Evolutionary conservation across 164 flowering plant genomes (phyloP).

Genomic region (Annona squamosa): DNA sequence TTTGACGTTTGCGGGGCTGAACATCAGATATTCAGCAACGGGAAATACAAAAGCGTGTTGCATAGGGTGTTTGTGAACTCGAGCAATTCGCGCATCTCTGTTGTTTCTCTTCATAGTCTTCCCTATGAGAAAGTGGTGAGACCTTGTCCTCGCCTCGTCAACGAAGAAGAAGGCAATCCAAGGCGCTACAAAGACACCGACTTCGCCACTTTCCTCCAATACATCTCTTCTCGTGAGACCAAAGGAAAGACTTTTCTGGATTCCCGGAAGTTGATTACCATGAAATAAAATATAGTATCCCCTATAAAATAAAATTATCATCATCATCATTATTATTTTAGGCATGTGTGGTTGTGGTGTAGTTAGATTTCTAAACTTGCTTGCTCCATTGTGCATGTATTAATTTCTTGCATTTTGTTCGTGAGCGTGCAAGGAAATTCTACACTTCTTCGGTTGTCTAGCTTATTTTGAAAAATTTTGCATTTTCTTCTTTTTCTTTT

Average conservation of each 20-base stretch:
- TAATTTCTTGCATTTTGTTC: no score
- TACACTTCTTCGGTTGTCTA: no score
- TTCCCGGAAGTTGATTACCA: conserved; percentile 41
- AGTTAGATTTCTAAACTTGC: no score
- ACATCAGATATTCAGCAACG: conserved; percentile 2
- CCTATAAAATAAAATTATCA: no score
- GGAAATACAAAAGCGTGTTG: conserved; percentile 18
- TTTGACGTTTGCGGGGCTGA: no score
- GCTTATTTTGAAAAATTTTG: no score
- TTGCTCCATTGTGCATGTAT: no score
- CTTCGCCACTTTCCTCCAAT: conserved; percentile 15
- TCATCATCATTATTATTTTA: no score
- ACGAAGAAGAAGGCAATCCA: conserved; percentile 42
- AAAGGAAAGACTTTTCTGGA: conserved; percentile 39
- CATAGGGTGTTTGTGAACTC: conserved; percentile 46
- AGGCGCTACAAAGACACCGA: conserved; percentile 62
- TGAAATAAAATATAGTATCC: no score
- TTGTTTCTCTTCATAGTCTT: conserved; percentile 36
- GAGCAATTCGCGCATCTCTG: conserved; percentile 28
- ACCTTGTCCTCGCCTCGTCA: conserved; percentile 29
- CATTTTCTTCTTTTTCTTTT: no score
- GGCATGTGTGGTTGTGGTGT: no score
- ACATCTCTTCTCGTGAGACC: background rate
- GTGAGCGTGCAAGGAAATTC: no score
- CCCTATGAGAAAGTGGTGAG: conserved; percentile 36